Percentiles rank a stretch among this genome's conserved stretches.
These are phyloP conservation scores for Diaporthe destruens DNA, from an alignment of 2,329 filamentous ascomycete genomes.

Conservation along the genomic window DNA sequence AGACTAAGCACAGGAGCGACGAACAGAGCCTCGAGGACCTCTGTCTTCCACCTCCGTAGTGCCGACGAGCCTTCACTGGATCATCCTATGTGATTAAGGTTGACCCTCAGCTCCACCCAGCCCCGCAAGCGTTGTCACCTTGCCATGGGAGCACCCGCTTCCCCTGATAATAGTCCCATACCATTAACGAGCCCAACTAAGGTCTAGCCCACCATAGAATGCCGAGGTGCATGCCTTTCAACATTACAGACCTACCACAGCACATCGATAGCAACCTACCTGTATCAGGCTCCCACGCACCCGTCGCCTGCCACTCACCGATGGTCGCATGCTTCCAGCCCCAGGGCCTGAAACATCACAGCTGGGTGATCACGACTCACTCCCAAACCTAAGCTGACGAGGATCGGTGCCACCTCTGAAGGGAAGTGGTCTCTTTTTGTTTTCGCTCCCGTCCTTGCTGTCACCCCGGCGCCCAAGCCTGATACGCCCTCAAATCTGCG, in stretches of 20 bases:
- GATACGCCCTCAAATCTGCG: too few species aligned
- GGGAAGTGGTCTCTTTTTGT: too few species aligned
- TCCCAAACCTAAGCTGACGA: background rate
- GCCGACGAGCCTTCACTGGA: background rate
- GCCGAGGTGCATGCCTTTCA: too few species aligned
- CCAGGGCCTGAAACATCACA: slow-evolving; percentile 5
- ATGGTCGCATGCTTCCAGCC: background rate
- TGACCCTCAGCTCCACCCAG: background rate
- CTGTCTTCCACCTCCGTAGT: background rate
- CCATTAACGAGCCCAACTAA: background rate
- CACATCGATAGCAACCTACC: background rate
- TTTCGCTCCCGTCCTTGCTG: too few species aligned
- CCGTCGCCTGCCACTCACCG: background rate
- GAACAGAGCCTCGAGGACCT: background rate
- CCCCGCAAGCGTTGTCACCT: slow-evolving; percentile 1
- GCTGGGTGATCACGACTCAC: slow-evolving; percentile 2
- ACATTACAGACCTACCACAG: background rate
- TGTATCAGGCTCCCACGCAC: background rate
- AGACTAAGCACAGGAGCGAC: background rate
- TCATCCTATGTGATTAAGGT: background rate
- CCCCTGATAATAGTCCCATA: background rate
- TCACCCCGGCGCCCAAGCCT: too few species aligned
- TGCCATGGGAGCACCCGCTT: slow-evolving; percentile 22
- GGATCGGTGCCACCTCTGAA: background rate
- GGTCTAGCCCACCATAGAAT: background rate